Evolutionary conservation across 108 stramenopile species (phyloP), one percentile per base, ranked within the genome.

Genomic region (Aurantiochytrium sp.): DNA sequence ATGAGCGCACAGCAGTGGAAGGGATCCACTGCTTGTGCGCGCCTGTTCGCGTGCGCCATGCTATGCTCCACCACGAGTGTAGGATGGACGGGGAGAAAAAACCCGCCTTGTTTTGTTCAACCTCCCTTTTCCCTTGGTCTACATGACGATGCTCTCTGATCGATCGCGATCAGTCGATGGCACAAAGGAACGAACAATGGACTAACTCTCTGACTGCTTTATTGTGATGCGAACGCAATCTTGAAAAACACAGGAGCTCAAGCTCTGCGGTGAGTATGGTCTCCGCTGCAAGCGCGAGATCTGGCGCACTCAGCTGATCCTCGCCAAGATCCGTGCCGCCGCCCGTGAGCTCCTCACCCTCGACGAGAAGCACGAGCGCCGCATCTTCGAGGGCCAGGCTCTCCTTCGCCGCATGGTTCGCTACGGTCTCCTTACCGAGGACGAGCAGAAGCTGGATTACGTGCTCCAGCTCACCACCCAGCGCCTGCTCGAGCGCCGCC

Each of bases 201-300:
- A 57, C 55, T 57, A 57, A 57, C 55, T 5, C 5, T 5, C 5
- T 14, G 16, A 57, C 14, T 16, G 55, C 55, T 57, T 14, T 14
- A 1, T 3, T 2, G 55, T 16, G 55, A 57, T 16, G 55, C 44
- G 1, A 83, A 23, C 58, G 29, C 60, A 10, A 10, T 45, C 35
- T 35, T 35, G 35, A 35, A 35, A 35, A 35, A 35, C 55, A 87
- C 88, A 88, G 90, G 90, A 88, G 72, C 83, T 88, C 58, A 93
- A 94, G 93, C 97, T 99, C 59, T 97, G 98, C 59, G 99, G 99
- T 92, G 98, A 99, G 94, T 99, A 99, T 94, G 99, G 99, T 59
- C 97, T 99, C 71, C 95, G 99, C 88, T 99, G 98, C 97, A 99
- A 99, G 97, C 97, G 98, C 91, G 99, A 99, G 93, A 98, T 99